Conservation (phyloP, 2,329 filamentous ascomycete genomes). For the Apiospora kogelbergensis region DNA sequence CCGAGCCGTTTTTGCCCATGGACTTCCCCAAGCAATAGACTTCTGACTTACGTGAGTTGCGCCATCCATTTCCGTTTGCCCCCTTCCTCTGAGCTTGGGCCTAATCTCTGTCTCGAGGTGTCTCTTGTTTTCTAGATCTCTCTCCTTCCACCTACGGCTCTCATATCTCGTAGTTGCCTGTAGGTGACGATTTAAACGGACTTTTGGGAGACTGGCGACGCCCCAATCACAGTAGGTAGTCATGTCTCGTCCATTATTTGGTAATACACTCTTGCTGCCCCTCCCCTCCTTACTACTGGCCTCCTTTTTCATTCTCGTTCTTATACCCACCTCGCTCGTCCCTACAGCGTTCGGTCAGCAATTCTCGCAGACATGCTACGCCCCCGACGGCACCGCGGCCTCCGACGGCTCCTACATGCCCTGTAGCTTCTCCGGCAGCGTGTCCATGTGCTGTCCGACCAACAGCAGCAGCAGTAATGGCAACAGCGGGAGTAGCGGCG, state of each 20-base stretch:
- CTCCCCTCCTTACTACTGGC: neutral
- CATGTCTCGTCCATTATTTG: neutral
- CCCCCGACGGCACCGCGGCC: slow-evolving; percentile 8
- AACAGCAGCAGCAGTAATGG: neutral
- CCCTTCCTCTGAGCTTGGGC: neutral
- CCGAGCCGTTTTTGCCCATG: neutral
- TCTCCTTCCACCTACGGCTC: neutral
- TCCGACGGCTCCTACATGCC: slow-evolving; percentile 6
- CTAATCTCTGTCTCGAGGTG: neutral
- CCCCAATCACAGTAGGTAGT: neutral
- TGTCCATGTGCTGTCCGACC: slow-evolving; percentile 1
- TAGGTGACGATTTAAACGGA: neutral
- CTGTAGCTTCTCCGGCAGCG: neutral
- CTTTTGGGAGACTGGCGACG: neutral
- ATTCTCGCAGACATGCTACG: slow-evolving; percentile 9
- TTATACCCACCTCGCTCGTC: neutral
- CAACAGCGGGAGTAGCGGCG: neutral
- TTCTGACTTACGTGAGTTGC: slow-evolving; percentile 1
- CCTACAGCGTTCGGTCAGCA: neutral
- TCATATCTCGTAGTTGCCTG: neutral
- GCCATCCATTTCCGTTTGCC: neutral
- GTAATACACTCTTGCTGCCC: neutral
- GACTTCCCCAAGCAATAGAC: slow-evolving; percentile 7
- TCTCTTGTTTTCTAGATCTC: neutral
- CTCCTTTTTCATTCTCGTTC: neutral